Evolutionary conservation across 257 asterid species (phyloP).

Genomic region (Lycium ferocissimum): DNA sequence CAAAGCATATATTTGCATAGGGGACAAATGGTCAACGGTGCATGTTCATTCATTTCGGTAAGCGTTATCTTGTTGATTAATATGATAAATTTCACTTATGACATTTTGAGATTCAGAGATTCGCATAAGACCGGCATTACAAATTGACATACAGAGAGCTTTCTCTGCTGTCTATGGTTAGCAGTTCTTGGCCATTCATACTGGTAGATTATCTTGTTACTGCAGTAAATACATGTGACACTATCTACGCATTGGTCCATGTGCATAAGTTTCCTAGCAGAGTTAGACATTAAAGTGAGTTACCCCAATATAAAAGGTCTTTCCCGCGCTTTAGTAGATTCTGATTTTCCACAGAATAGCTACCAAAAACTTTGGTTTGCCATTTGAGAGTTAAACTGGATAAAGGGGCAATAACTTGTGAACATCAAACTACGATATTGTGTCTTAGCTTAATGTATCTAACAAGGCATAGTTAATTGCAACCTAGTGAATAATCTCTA

Average conservation of each 20-base stretch:
- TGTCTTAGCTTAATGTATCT: background rate
- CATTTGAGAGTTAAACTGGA: background rate
- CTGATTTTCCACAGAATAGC: background rate
- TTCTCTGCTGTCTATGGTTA: slow-evolving; percentile 18
- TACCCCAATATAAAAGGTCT: slow-evolving; percentile 1
- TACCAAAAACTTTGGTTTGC: background rate
- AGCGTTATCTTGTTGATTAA: slow-evolving; percentile 1
- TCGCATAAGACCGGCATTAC: slow-evolving; percentile 7
- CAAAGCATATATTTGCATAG: background rate
- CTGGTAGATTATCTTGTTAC: slow-evolving; percentile 8
- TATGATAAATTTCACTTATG: background rate
- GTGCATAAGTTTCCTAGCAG: background rate
- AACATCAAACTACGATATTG: background rate
- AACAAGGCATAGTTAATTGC: background rate
- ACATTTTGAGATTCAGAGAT: background rate
- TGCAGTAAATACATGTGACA: slow-evolving; percentile 8
- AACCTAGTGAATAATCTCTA: slow-evolving; percentile 2
- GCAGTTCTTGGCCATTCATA: slow-evolving; percentile 7
- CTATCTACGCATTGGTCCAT: background rate
- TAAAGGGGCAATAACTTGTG: slow-evolving; percentile 23
- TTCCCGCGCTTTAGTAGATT: background rate
- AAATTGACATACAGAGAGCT: slow-evolving; percentile 12
- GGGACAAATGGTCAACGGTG: background rate
- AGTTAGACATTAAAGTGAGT: background rate
- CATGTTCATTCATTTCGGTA: slow-evolving; percentile 5